phyloP scores from a whole-genome alignment of 2,329 filamentous ascomycete species.

The Sphaerulina populicola region DNA sequence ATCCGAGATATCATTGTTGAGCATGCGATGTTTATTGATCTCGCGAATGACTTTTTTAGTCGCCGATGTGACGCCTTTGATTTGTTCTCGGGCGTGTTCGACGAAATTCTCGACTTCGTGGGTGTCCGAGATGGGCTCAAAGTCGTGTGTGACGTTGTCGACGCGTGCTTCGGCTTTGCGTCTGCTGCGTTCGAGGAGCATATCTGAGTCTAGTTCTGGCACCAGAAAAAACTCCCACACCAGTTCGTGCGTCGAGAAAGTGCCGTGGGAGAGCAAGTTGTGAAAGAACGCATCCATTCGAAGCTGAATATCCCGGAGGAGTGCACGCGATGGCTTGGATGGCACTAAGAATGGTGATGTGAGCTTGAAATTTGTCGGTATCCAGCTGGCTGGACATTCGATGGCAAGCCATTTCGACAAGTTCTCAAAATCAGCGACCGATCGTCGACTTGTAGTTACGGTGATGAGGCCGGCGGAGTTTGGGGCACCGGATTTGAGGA shows the following conservation, averaged over 20 bases:
- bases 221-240: conserved; percentile 99
- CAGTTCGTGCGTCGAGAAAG: conserved; percentile 92
- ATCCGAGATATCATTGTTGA: conserved; percentile 58
- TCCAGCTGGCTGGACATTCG: conserved; percentile 92
- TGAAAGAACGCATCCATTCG: conserved; percentile 81
- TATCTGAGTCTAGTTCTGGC: conserved; percentile 79
- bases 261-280: conserved; percentile 77
- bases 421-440: conserved; percentile 82
- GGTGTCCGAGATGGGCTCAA: conserved; percentile 63
- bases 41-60: conserved; percentile 75
- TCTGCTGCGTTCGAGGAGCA: conserved; percentile 80
- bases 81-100: conserved; percentile 79
- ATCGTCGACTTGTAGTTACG: conserved; percentile 86
- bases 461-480: conserved; percentile 76
- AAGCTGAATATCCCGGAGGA: conserved; percentile 79
- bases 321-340: conserved; percentile 77
- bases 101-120: conserved; percentile 90
- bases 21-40: conserved; percentile 63
- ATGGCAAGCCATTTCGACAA: conserved; percentile 72
- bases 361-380: conserved; percentile 68
- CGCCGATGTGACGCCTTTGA: conserved; percentile 73
- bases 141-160: conserved; percentile 83
- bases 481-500: conserved; percentile 87
- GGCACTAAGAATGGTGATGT: conserved; percentile 88
- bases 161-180: conserved; percentile 75